A percentile compares a stretch with the other conserved stretches of the same genome.
Conservation (phyloP, 495 filamentous ascomycete species). For the Penicillium cataractarum region DNA sequence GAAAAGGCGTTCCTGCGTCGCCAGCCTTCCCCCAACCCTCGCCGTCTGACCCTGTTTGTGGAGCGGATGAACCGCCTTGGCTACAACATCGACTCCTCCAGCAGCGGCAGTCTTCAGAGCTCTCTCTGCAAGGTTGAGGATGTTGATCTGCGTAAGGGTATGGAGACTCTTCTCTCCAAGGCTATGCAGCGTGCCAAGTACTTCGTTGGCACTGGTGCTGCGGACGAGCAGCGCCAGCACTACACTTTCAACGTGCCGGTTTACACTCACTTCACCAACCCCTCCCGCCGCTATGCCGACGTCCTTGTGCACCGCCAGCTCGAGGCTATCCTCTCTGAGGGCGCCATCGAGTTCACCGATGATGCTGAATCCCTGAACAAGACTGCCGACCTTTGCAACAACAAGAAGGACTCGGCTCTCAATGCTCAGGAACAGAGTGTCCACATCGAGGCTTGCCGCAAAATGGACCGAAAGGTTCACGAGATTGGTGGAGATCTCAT, state of each 20-base stretch:
- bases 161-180: slow-evolving; percentile 94
- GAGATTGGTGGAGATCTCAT: slow-evolving; percentile 90
- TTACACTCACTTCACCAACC: slow-evolving; percentile 97
- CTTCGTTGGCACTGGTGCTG: slow-evolving; percentile 74
- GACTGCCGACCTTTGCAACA: slow-evolving; percentile 95
- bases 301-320: slow-evolving; percentile 95
- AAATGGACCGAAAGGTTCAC: slow-evolving; percentile 85
- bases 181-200: slow-evolving; percentile 96
- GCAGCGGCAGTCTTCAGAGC: slow-evolving; percentile 88
- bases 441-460: slow-evolving; percentile 95
- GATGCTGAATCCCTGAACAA: slow-evolving; percentile 87
- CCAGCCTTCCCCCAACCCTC: slow-evolving; percentile 80
- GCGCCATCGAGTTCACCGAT: slow-evolving; percentile 81
- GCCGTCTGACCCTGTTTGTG: slow-evolving; percentile 85
- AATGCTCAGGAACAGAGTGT: slow-evolving; percentile 98
- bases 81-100: slow-evolving; percentile 83
- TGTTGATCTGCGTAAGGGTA: slow-evolving; percentile 86
- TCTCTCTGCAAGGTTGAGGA: slow-evolving; percentile 92
- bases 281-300: slow-evolving; percentile 92
- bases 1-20: slow-evolving; percentile 92
- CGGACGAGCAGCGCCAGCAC: slow-evolving; percentile 76
- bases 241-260: slow-evolving; percentile 91
- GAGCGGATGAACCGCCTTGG: slow-evolving; percentile 92
- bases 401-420: slow-evolving; percentile 98
- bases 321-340: slow-evolving; percentile 82